A percentile compares a stretch with the other conserved stretches of the same genome.
Conservation (phyloP, 2,329 filamentous ascomycete species). For the Geoglossum cookeanum region DNA sequence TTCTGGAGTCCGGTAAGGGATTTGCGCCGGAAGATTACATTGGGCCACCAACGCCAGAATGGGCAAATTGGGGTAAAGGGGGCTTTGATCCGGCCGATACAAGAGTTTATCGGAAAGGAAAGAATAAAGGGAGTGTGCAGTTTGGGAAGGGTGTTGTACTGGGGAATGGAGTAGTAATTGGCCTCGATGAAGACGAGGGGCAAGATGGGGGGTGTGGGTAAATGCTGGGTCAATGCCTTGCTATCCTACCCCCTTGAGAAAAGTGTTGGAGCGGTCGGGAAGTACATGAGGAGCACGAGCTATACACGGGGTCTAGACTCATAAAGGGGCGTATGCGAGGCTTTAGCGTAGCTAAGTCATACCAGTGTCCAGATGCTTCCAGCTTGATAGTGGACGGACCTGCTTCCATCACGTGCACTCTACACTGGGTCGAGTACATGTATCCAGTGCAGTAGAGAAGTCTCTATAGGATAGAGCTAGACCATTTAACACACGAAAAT, state of each 20-base stretch:
- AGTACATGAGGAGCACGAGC: too few species aligned
- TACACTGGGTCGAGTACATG: too few species aligned
- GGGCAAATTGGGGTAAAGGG: conserved; percentile 87
- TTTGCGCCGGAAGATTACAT: conserved; percentile 88
- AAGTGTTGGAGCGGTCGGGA: neutral
- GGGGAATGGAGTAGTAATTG: neutral
- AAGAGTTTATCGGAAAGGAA: conserved; percentile 71
- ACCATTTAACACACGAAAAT: too few species aligned
- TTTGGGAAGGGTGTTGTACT: neutral
- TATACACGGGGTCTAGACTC: too few species aligned
- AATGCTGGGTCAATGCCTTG: too few species aligned
- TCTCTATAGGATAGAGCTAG: too few species aligned
- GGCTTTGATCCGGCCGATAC: conserved; percentile 85
- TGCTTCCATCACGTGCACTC: too few species aligned
- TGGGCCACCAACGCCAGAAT: conserved; percentile 66
- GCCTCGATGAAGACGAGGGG: neutral
- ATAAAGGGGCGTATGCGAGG: too few species aligned
- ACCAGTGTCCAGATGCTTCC: too few species aligned
- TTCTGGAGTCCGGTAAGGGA: conserved; percentile 40
- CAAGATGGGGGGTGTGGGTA: neutral
- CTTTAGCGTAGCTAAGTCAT: too few species aligned
- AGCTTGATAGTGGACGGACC: too few species aligned
- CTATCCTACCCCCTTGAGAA: neutral
- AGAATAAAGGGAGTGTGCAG: conserved; percentile 15
- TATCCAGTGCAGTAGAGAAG: too few species aligned